Conservation (phyloP, 2,329 filamentous ascomycete genomes). For the Fusarium bulbicola region DNA sequence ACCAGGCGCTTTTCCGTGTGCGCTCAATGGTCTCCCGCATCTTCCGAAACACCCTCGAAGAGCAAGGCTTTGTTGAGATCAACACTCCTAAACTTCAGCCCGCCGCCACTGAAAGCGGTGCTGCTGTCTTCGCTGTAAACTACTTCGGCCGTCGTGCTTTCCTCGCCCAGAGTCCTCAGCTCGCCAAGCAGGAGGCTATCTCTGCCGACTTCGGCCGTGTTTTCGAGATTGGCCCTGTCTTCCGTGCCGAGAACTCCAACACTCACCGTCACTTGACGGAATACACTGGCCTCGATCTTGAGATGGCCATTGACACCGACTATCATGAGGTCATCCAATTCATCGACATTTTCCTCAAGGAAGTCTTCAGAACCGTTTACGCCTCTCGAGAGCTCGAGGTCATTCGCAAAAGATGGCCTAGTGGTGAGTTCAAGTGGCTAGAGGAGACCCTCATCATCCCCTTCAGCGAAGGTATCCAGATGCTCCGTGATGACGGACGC, state of each 20-base stretch:
- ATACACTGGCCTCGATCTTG: slow-evolving; percentile 90
- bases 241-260: slow-evolving; percentile 95
- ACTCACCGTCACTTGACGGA: slow-evolving; percentile 94
- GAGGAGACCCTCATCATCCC: slow-evolving; percentile 84
- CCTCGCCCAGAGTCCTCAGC: slow-evolving; percentile 88
- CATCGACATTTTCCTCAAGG: slow-evolving; percentile 83
- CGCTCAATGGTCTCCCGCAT: slow-evolving; percentile 82
- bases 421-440: slow-evolving; percentile 85
- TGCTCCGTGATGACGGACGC: slow-evolving; percentile 85
- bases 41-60: slow-evolving; percentile 80
- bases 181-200: slow-evolving; percentile 93
- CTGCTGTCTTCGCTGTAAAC: slow-evolving; percentile 89
- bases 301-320: slow-evolving; percentile 90
- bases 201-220: slow-evolving; percentile 89
- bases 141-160: slow-evolving; percentile 91
- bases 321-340: slow-evolving; percentile 87
- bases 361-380: slow-evolving; percentile 63
- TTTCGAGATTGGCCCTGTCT: slow-evolving; percentile 78
- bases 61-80: slow-evolving; percentile 86
- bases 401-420: slow-evolving; percentile 85
- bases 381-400: slow-evolving; percentile 74
- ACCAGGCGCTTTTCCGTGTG: slow-evolving; percentile 88
- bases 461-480: slow-evolving; percentile 80
- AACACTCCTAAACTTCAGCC: slow-evolving; percentile 93
- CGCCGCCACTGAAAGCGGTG: slow-evolving; percentile 88